Evolutionary conservation across 106 monocot genomes (phyloP).

Genomic region (Allium cepa): DNA sequence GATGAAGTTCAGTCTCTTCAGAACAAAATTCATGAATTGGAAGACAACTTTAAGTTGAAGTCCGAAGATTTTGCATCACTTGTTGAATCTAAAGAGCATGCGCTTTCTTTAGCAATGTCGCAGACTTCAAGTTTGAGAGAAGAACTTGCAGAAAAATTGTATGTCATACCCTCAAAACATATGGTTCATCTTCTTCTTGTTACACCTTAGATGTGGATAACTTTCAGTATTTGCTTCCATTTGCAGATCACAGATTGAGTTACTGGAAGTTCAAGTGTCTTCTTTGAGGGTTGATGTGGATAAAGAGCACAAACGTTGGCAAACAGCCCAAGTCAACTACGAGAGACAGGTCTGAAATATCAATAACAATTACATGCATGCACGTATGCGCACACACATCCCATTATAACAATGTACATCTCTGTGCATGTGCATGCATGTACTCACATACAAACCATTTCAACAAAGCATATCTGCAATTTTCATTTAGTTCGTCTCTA

Average conservation of each 20-base stretch:
- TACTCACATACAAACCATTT: too few species aligned
- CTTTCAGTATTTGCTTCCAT: not conserved
- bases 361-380: too few species aligned
- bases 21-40: conserved; percentile 48
- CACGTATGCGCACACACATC: too few species aligned
- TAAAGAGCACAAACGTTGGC: conserved; percentile 77
- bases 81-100: conserved; percentile 64
- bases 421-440: too few species aligned
- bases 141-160: conserved; percentile 59
- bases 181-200: too few species aligned
- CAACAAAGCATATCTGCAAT: too few species aligned
- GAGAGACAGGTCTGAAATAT: conserved; percentile 76
- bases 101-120: conserved; percentile 27
- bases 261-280: conserved; percentile 40
- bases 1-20: conserved; percentile 54
- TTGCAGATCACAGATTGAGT: conserved; percentile 37
- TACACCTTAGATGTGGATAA: not conserved
- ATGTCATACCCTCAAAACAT: conserved; percentile 2
- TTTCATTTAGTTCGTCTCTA: too few species aligned
- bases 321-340: conserved; percentile 84
- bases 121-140: conserved; percentile 46
- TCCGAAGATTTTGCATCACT: conserved; percentile 60
- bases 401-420: too few species aligned
- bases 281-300: conserved; percentile 58
- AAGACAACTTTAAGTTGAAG: conserved; percentile 45